Evolutionary conservation across 352 stramenopile species (phyloP), one percentile per base, ranked within the genome.

Genomic region (Saprolegnia diclina): DNA sequence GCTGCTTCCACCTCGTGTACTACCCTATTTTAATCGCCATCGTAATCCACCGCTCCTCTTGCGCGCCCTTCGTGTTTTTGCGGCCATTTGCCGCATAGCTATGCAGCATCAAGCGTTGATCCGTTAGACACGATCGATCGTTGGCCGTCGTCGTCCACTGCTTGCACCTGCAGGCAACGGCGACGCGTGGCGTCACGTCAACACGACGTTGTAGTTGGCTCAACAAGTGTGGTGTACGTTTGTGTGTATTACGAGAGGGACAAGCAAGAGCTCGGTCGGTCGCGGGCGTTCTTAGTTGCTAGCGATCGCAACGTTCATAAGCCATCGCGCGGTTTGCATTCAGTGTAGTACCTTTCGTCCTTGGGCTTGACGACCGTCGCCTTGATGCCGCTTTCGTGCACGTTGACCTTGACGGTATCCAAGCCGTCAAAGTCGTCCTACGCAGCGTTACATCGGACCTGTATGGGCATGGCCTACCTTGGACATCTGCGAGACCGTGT

Each of bases 361-460:
- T 37, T 69, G 32, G 63, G 44, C 76, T 83, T 85, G 40, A 75
- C 46, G 7, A 79, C 68, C 44, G 82, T 83, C 40, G 77, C 75
- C 72, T 90, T 91, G 32, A 90, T 90, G 62, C 85, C 85, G 69
- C 80, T 90, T 67, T 90, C 65, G 72, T 93, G 82, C 44, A 89
- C 85, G 50, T 93, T 88, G 62, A 93, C 85, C 72, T 90, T 90
- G 13, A 88, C 69, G 13, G 82, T 84, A 62, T 93, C 83, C 67
- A 93, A 65, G 64, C 88, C 85, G 48, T 86, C 83, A 63, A 93
- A 93, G 59, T 93, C 85, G 61, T 93, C 85, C 85, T 93, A 67
- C 24, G 64, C 10, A 52, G 24, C 11, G 37, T 0, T 69, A 66
- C 44, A 72, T 13, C 19, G 57, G 9, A 44, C 46, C 42, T 26